These are phyloP conservation scores for Dillenia turbinata DNA, from an alignment of 164 flowering plant species.

Conservation along the genomic window DNA sequence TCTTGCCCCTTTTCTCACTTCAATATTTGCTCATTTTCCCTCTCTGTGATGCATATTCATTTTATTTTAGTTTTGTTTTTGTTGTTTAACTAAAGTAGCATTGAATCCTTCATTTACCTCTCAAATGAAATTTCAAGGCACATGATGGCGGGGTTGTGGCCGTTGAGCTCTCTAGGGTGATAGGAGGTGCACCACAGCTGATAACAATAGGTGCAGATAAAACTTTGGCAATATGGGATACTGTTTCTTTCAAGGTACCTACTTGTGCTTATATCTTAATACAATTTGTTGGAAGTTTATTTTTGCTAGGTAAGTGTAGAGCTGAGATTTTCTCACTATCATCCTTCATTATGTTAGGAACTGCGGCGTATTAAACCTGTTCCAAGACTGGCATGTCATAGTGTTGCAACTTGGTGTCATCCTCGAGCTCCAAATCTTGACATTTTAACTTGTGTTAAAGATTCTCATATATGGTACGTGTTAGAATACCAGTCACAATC, in stretches of 20 bases:
- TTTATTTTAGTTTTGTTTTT: neutral
- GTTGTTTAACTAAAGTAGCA: neutral
- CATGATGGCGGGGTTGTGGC: slow-evolving; percentile 99
- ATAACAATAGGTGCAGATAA: slow-evolving; percentile 97
- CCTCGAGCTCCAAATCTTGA: slow-evolving; percentile 98
- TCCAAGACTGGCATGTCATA: slow-evolving; percentile 85
- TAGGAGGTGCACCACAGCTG: slow-evolving; percentile 89
- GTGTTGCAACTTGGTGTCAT: slow-evolving; percentile 99
- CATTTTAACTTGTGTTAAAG: slow-evolving; percentile 94
- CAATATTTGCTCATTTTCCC: no score
- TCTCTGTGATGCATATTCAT: no score
- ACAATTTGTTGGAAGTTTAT: neutral
- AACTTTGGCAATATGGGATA: slow-evolving; percentile 96
- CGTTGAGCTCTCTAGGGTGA: slow-evolving; percentile 91
- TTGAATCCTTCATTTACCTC: slow-evolving; percentile 5
- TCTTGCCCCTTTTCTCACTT: no score
- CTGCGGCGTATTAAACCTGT: slow-evolving; percentile 95
- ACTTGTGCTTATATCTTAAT: neutral
- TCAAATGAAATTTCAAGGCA: slow-evolving; percentile 45
- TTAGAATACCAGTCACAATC: neutral
- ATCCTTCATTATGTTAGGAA: slow-evolving; percentile 46
- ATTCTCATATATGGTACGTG: slow-evolving; percentile 94
- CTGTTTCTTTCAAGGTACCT: slow-evolving; percentile 89
- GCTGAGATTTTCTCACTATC: neutral
- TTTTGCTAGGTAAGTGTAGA: slow-evolving; percentile 2